Percentiles rank a stretch among this genome's conserved stretches.
Evolutionary conservation across 495 filamentous ascomycete genomes (phyloP).

Genomic region (Corynascus novoguineensis): DNA sequence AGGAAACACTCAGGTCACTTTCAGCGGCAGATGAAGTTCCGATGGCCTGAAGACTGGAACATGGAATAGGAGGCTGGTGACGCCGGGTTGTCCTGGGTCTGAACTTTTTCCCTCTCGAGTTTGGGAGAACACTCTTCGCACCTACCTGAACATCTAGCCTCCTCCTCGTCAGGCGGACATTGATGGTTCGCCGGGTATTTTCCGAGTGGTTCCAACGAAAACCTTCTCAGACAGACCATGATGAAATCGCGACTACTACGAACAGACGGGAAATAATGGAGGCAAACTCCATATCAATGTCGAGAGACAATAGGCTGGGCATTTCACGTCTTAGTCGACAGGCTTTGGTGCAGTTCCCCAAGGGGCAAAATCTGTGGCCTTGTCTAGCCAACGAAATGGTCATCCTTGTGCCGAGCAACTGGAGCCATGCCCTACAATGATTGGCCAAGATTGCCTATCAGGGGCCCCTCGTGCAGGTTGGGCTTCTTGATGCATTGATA

Average conservation of each 20-base stretch:
- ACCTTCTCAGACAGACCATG: background rate
- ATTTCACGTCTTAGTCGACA: background rate
- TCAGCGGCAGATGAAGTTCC: background rate
- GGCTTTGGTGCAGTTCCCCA: background rate
- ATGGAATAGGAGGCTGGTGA: background rate
- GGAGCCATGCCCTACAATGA: slow-evolving; percentile 11
- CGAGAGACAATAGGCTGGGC: background rate
- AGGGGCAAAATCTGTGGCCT: background rate
- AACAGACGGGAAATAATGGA: background rate
- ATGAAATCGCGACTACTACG: background rate
- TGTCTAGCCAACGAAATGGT: background rate
- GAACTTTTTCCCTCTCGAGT: background rate
- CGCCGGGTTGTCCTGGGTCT: background rate
- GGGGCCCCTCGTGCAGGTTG: slow-evolving; percentile 15
- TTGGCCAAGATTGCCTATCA: slow-evolving; percentile 20
- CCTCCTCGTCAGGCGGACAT: background rate
- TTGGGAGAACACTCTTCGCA: background rate
- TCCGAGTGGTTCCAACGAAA: background rate
- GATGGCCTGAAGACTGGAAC: background rate
- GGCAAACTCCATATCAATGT: background rate
- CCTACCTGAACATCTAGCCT: too few relatives aligned
- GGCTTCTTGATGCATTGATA: slow-evolving; percentile 34
- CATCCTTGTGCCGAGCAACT: background rate
- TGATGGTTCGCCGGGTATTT: background rate
- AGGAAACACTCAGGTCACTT: background rate